phyloP scores from a whole-genome alignment of 257 asterid genomes.

The Paraleonurus japonicus region DNA sequence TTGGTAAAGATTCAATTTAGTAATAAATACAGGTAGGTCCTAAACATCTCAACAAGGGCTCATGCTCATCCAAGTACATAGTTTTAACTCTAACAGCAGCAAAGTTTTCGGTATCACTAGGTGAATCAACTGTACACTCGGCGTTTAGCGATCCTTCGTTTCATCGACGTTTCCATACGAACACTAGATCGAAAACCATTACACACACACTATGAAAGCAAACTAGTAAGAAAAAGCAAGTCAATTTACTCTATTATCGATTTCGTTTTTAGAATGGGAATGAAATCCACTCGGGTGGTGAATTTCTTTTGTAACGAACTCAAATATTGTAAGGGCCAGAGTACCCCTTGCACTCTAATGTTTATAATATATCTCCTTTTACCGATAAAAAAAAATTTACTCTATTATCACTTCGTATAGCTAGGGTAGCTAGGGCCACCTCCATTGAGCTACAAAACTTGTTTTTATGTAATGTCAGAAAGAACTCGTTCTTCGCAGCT shows the following conservation, averaged over 20 bases:
- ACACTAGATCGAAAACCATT: neutral
- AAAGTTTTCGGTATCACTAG: neutral
- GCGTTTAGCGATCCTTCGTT: neutral
- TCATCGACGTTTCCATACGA: neutral
- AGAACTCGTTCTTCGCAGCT: slow-evolving; percentile 75
- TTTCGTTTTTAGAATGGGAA: no score
- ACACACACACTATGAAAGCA: slow-evolving; percentile 6
- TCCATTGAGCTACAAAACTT: slow-evolving; percentile 19
- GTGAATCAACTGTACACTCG: neutral
- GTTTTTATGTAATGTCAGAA: slow-evolving; percentile 32
- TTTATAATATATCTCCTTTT: no score
- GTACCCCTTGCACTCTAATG: no score
- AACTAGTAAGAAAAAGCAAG: neutral
- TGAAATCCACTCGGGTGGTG: no score
- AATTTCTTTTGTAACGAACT: no score
- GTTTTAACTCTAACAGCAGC: neutral
- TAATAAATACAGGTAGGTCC: neutral
- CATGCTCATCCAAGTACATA: neutral
- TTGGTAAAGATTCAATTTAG: neutral
- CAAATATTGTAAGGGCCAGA: no score
- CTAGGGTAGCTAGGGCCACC: neutral
- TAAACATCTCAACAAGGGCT: slow-evolving; percentile 7
- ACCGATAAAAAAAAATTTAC: no score
- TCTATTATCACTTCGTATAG: neutral
- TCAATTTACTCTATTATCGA: slow-evolving; percentile 13